phyloP scores from a whole-genome alignment of 805 yeast species.

The Phaffomyces opuntiae region DNA sequence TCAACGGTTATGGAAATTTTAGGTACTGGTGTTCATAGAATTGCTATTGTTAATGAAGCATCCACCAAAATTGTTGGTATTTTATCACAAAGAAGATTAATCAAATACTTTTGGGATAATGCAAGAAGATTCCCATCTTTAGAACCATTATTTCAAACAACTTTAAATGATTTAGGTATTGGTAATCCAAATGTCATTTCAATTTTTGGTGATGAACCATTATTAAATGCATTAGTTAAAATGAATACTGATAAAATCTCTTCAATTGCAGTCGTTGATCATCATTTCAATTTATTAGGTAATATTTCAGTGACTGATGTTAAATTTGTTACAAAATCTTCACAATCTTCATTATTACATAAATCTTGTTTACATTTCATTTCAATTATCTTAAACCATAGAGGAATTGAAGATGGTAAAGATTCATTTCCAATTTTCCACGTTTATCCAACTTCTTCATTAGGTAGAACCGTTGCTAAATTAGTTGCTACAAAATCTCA shows the following conservation, averaged over 20 bases:
- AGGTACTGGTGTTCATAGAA: conserved; percentile 94
- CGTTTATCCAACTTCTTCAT: conserved; percentile 69
- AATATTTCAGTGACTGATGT: conserved; percentile 95
- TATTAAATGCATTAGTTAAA: conserved; percentile 77
- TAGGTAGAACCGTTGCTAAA: conserved; percentile 88
- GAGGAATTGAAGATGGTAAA: conserved; percentile 91
- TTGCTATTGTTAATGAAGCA: conserved; percentile 61
- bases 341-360: conserved; percentile 76
- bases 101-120: conserved; percentile 86
- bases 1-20: conserved; percentile 74
- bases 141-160: conserved; percentile 63
- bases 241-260: conserved; percentile 84
- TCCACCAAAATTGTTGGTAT: conserved; percentile 67
- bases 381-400: conserved; percentile 73
- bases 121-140: conserved; percentile 79
- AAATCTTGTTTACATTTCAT: conserved; percentile 84
- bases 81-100: conserved; percentile 82
- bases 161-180: conserved; percentile 66
- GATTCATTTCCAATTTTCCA: conserved; percentile 97
- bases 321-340: conserved; percentile 75
- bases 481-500: conserved; percentile 93
- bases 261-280: conserved; percentile 88
- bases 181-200: conserved; percentile 72
- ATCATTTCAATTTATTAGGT: conserved; percentile 68
- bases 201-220: conserved; percentile 77